A percentile compares a stretch with the other conserved stretches of the same genome.
Evolutionary conservation across 805 yeast species (phyloP).

Genomic region (Saturnispora sekii): DNA sequence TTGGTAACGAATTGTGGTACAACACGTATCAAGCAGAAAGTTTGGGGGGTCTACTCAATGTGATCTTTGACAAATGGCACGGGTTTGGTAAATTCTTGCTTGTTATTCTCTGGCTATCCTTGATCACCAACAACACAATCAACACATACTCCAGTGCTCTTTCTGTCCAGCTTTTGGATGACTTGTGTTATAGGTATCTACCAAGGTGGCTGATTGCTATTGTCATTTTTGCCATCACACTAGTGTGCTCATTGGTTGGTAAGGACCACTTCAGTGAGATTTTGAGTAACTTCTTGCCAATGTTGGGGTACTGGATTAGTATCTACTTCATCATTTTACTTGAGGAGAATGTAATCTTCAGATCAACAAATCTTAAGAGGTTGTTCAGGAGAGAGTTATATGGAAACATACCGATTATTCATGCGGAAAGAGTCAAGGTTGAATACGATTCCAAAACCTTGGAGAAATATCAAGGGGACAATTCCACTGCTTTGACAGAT

Average conservation of each 20-base stretch:
- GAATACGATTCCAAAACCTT: not conserved
- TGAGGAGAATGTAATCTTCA: slow-evolving; percentile 65
- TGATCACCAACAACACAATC: slow-evolving; percentile 72
- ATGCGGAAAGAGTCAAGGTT: not conserved
- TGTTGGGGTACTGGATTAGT: slow-evolving; percentile 88
- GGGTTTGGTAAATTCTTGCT: slow-evolving; percentile 72
- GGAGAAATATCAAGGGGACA: not conserved
- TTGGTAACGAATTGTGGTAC: slow-evolving; percentile 45
- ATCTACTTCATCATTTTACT: slow-evolving; percentile 64
- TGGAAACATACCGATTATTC: slow-evolving; percentile 4
- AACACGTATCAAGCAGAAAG: slow-evolving; percentile 48
- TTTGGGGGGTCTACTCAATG: slow-evolving; percentile 64
- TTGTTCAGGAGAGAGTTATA: slow-evolving; percentile 35
- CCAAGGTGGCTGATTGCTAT: slow-evolving; percentile 78
- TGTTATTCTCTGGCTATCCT: slow-evolving; percentile 58
- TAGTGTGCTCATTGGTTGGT: slow-evolving; percentile 69
- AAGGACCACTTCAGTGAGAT: slow-evolving; percentile 62
- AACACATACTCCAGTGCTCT: slow-evolving; percentile 78
- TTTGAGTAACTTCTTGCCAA: slow-evolving; percentile 73
- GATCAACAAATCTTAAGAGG: slow-evolving; percentile 35
- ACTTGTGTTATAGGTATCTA: slow-evolving; percentile 38
- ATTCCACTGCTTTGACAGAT: not conserved
- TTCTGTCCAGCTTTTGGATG: slow-evolving; percentile 57
- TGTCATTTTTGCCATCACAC: slow-evolving; percentile 49
- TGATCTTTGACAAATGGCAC: slow-evolving; percentile 61